Evolutionary conservation across 257 asterid species (phyloP), one percentile per base, ranked within the genome.

Genomic region (Nicotiana knightiana): DNA sequence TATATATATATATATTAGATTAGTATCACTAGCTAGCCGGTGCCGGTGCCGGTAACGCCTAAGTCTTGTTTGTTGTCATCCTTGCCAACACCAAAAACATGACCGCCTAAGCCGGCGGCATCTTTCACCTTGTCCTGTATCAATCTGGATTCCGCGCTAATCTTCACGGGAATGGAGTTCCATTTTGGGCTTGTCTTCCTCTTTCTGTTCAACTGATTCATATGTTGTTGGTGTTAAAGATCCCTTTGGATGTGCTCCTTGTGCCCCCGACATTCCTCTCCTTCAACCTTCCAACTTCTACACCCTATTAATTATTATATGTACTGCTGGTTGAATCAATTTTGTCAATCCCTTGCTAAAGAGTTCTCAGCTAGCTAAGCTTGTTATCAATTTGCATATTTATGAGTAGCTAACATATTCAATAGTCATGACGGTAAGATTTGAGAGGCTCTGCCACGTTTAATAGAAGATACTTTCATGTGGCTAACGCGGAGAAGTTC

Each of bases 191-290:
- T 88, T 93, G 91, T 92, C 91, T 84, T 90, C 70, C n/a, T 64
- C 88, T 9, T 93, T 95, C 17, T 89, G 84, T 24, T 83, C 88
- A 75, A 88, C 91, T 21, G 97, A 89, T 83, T 93, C 96, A 84
- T 93, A 96, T 1, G 87, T 87, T 11, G 99, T 93, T 66, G 97
- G 91, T 64, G 97, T 92, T 85, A 82, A 87, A 9, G 94, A 85
- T 79, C 86, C 98, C 91, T 94, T 94, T 75, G 97, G 97, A 82
- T 86, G 97, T 62, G 99, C 93, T 85, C 99, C 99, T 84, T 95
- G 99, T 33, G 98, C 97, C 12, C 98, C 99, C 51, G 98, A 95
- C 97, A 95, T 93, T 55, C 54, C 26, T 58, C 7, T 24, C 0
- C 51, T 66, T 61, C 8, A 61, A 32, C 11, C 53, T 4, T 35